phyloP scores from a whole-genome alignment of 441 rosid species.

The Euphorbia celastroides region DNA sequence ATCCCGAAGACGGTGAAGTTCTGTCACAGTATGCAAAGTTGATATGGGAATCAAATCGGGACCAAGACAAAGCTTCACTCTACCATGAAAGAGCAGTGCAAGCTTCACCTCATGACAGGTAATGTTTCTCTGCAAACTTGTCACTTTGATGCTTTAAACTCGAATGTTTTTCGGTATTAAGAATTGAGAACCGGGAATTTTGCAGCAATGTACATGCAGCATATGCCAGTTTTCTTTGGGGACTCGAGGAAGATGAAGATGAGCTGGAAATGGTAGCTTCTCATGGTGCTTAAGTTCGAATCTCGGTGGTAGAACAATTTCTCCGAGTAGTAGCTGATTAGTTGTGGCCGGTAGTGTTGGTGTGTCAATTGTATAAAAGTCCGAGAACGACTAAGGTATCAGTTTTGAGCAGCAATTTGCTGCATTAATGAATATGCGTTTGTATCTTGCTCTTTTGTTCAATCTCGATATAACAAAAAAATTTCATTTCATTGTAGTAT shows the following conservation, averaged over 20 bases:
- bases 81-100: constrained; percentile 49
- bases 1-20: constrained; percentile 52
- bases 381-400: background rate
- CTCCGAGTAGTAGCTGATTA: background rate
- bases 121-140: background rate
- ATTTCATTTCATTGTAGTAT: too few relatives aligned
- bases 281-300: constrained; percentile 15
- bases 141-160: background rate
- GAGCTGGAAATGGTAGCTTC: constrained; percentile 28
- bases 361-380: background rate
- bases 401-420: background rate
- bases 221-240: constrained; percentile 64
- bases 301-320: background rate
- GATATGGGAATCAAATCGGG: constrained; percentile 42
- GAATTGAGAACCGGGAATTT: background rate
- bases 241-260: constrained; percentile 39
- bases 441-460: too few relatives aligned
- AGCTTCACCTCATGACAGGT: constrained; percentile 52
- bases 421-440: too few relatives aligned
- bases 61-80: constrained; percentile 36
- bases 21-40: constrained; percentile 47
- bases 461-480: too few relatives aligned
- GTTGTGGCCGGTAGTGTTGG: background rate
- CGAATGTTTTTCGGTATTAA: background rate
- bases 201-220: constrained; percentile 52